A percentile compares a stretch with the other conserved stretches of the same genome.
Evolutionary conservation across 371 early-diverging fungal species (phyloP).

Genomic region (Chytridiales sp.): DNA sequence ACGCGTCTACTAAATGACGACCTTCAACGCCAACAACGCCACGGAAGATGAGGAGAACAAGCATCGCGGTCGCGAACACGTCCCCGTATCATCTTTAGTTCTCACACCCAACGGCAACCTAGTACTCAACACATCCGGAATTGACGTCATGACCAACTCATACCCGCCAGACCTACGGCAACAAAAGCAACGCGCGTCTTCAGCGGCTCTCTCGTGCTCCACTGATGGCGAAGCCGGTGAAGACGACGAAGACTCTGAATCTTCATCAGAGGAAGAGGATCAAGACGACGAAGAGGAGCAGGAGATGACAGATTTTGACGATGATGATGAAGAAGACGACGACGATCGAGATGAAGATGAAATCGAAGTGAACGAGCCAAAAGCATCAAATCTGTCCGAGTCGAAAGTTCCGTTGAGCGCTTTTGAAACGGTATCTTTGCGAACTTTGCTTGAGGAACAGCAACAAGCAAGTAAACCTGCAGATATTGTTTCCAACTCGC

Average conservation of each 20-base stretch:
- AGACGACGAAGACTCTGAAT: neutral
- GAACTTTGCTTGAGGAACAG: conserved; percentile 6
- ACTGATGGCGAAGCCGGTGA: neutral
- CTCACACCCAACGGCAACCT: too few relatives aligned
- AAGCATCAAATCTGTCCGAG: neutral
- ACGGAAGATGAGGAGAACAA: too few relatives aligned
- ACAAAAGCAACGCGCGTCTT: too few relatives aligned
- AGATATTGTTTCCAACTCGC: neutral
- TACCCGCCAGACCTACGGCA: too few relatives aligned
- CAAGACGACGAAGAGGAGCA: conserved; percentile 20
- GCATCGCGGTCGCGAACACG: too few relatives aligned
- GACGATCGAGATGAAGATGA: neutral
- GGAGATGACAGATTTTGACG: conserved; percentile 20
- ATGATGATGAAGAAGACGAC: neutral
- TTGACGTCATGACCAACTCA: too few relatives aligned
- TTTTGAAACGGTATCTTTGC: neutral
- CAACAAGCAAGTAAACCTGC: neutral
- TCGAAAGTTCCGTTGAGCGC: neutral
- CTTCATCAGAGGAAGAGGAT: neutral
- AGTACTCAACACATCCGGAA: too few relatives aligned
- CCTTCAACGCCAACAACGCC: too few relatives aligned
- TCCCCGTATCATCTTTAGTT: too few relatives aligned
- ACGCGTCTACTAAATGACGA: too few relatives aligned
- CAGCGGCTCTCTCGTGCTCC: too few relatives aligned
- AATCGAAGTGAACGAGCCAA: neutral